Base-by-base conservation (phyloP, 225 moss, liverwort and hornwort species). In the Asterella californica region DNA sequence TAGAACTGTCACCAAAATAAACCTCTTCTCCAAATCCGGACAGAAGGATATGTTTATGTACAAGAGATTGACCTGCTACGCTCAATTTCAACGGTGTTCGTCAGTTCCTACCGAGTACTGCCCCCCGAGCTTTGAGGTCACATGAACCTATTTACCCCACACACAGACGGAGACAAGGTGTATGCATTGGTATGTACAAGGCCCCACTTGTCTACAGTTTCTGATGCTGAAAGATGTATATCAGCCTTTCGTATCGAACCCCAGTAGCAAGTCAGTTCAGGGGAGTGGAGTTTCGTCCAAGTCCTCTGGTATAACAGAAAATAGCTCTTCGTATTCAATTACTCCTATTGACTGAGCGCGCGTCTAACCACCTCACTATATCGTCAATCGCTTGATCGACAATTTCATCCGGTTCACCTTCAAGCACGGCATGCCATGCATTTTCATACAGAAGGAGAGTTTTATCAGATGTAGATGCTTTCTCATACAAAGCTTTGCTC, bases 371-470 rank as follows among this genome's bases (percentile, higher is more conserved):
- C 6, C 42, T 82, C 34, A 97, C 90, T 22, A 97, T 83, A 25
- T 97, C 93, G 6, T 70, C 83, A 79, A 94, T 82, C 15, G 93
- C 88, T n/a, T 30, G 4, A 38, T 87, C 79, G 29, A 93, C 83
- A 68, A 78, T 82, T 34, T 97, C 88, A 55, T 97, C 96, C 2
- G 93, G 83, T 82, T 97, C 96, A 29, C 96, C 94, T 70, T 90
- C 90, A 32, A 94, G 54, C 1, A 97, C 76, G 22, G 91, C 90
- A 81, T 97, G 96, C 94, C 93, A 94, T 0, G 94, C 86, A 25
- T 84, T 83, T 46, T 94, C 84, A 21, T 94, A 97, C 0, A 94
- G 63, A 0, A 83, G 86, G 0, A 94, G 76, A 0, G 84, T 89
- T 77, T 94, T 97, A 80, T 94, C 96, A 0, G 25, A 62, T 25